These are phyloP conservation scores for Phytophthora sp. DNA, from an alignment of 352 stramenopile genomes.

Conservation along the genomic window DNA sequence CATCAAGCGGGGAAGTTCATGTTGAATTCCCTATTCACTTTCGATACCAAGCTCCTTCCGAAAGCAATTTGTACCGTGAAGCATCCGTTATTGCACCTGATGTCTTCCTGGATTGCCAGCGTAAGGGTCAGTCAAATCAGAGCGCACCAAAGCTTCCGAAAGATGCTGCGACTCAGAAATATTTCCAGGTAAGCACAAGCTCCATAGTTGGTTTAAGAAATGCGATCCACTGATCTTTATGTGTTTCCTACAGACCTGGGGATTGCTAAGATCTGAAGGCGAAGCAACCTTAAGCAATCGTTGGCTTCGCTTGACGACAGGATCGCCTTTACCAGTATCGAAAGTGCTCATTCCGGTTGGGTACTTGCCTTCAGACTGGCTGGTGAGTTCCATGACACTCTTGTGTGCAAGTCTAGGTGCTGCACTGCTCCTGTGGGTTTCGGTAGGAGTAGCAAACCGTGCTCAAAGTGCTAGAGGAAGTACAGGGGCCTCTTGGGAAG, in stretches of 20 bases:
- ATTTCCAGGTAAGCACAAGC: constrained; percentile 25
- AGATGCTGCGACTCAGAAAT: constrained; percentile 5
- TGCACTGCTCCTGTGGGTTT: constrained; percentile 45
- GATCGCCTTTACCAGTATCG: constrained; percentile 20
- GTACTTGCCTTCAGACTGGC: constrained; percentile 39
- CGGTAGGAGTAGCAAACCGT: constrained; percentile 14
- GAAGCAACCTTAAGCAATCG: neutral
- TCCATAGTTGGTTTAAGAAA: too few relatives aligned
- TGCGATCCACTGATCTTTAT: constrained; percentile 13
- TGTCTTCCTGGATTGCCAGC: constrained; percentile 44
- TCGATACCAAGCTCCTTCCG: constrained; percentile 62
- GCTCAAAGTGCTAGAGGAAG: neutral
- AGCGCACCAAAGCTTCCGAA: neutral
- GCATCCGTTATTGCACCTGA: constrained; percentile 53
- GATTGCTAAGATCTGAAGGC: neutral
- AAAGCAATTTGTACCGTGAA: constrained; percentile 38
- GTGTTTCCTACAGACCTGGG: constrained; percentile 20
- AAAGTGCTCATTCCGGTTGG: constrained; percentile 47
- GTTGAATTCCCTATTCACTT: constrained; percentile 67
- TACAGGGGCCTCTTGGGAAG: constrained; percentile 38
- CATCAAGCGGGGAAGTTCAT: constrained; percentile 17
- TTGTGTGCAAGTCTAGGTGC: constrained; percentile 45
- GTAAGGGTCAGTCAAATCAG: neutral
- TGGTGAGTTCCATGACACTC: constrained; percentile 59
- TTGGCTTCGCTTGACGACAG: constrained; percentile 39